Conservation (phyloP, 176 grass and related monocot species). For the Poa annua region DNA sequence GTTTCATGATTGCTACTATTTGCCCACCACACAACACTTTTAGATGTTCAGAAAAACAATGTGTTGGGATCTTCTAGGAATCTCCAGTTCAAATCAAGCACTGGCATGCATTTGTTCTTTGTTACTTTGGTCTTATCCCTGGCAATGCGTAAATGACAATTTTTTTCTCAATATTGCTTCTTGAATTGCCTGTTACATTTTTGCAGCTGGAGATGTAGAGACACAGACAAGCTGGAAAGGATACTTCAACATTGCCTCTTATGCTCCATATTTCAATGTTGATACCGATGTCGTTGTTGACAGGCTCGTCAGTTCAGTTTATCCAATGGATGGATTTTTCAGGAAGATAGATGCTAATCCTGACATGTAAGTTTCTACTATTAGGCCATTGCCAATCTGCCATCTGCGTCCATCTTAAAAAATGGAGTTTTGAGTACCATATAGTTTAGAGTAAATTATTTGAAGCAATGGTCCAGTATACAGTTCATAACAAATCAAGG, state of each 20-base stretch:
- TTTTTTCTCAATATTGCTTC: conserved; percentile 1
- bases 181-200: conserved; percentile 8
- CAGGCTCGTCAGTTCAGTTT: conserved; percentile 73
- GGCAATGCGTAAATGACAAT: background rate
- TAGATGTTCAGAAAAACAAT: conserved; percentile 1
- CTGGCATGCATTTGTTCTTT: background rate
- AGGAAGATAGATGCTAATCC: conserved; percentile 94
- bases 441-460: conserved; percentile 1
- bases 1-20: background rate
- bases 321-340: conserved; percentile 82
- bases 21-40: background rate
- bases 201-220: conserved; percentile 74
- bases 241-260: conserved; percentile 88
- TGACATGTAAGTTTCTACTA: conserved; percentile 77
- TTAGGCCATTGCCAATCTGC: conserved; percentile 10
- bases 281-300: conserved; percentile 94
- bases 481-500: background rate
- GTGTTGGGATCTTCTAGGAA: conserved; percentile 28
- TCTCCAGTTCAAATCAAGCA: conserved; percentile 25
- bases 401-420: conserved; percentile 24
- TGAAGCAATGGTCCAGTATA: conserved; percentile 20
- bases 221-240: conserved; percentile 81
- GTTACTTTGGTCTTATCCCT: conserved; percentile 1
- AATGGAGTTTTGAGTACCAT: background rate
- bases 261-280: conserved; percentile 91